These are phyloP conservation scores for Cunninghamia lanceolata DNA, from an alignment of 75 land plant genomes.

Conservation along the genomic window DNA sequence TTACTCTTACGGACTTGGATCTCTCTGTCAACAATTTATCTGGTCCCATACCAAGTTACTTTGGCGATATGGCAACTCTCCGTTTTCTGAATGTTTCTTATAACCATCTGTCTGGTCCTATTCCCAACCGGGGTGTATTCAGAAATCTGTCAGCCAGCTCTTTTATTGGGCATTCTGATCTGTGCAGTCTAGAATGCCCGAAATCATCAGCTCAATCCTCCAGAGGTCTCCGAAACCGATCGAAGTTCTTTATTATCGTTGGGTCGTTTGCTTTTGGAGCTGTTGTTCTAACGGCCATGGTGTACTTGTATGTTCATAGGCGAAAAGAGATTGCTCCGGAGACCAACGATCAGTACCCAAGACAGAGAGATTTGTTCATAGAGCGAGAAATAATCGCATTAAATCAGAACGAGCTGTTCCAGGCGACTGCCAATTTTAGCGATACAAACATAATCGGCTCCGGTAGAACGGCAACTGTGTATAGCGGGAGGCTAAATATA, in stretches of 20 bases:
- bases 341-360: no score
- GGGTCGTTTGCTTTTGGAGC: constrained; percentile 2
- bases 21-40: constrained; percentile 22
- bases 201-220: neutral
- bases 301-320: neutral
- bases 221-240: neutral
- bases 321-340: no score
- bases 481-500: neutral
- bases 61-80: constrained; percentile 13
- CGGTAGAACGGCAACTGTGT: neutral
- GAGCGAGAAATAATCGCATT: neutral
- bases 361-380: neutral
- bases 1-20: constrained; percentile 27
- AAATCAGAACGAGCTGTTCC: neutral
- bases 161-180: constrained; percentile 18
- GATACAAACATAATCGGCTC: neutral
- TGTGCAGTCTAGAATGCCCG: constrained; percentile 23
- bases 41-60: constrained; percentile 17
- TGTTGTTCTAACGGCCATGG: constrained; percentile 12
- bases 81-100: constrained; percentile 19
- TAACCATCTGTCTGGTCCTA: constrained; percentile 21
- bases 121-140: constrained; percentile 23
- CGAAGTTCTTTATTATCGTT: neutral
- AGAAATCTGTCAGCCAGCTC: constrained; percentile 6
- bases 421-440: neutral